Evolutionary conservation across 2,329 filamentous ascomycete species (phyloP).

Genomic region (Aspergillus fijiensis): DNA sequence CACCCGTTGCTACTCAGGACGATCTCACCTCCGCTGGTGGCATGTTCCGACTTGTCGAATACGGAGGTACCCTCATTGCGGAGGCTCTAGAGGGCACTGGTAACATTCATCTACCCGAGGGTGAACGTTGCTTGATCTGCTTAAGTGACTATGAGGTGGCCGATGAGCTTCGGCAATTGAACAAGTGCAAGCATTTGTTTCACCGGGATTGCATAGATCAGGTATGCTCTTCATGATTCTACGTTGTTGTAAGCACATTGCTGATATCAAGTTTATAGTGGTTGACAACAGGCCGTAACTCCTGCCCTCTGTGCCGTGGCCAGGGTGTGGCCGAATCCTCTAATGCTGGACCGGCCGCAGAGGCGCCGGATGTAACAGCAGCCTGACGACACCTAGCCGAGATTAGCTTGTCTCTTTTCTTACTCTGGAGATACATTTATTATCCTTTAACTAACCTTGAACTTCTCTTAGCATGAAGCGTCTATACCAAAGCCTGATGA

Average conservation of each 20-base stretch:
- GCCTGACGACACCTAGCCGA: constrained; percentile 11
- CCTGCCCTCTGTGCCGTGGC: constrained; percentile 39
- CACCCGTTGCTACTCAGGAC: constrained; percentile 64
- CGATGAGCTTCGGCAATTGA: constrained; percentile 61
- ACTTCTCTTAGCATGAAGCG: constrained; percentile 33
- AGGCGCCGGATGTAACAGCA: constrained; percentile 17
- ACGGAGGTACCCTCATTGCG: constrained; percentile 47
- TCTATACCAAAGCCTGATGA: constrained; percentile 29
- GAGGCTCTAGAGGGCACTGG: constrained; percentile 45
- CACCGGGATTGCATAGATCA: constrained; percentile 70
- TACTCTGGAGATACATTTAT: neutral
- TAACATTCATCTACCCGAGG: constrained; percentile 40
- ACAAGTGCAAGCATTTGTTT: constrained; percentile 65
- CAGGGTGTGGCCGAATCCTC: constrained; percentile 44
- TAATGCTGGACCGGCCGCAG: constrained; percentile 19
- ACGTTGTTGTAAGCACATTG: constrained; percentile 7
- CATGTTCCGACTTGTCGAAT: constrained; percentile 54
- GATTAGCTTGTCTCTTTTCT: neutral
- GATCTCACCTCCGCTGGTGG: constrained; percentile 64
- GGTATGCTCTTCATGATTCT: constrained; percentile 44
- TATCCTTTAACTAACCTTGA: constrained; percentile 13
- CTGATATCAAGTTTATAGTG: constrained; percentile 51
- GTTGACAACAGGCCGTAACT: constrained; percentile 58
- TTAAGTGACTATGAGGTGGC: constrained; percentile 63
- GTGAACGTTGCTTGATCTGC: constrained; percentile 65